Base-by-base conservation (phyloP, 345 rosid species). In the Citrus maxima region DNA sequence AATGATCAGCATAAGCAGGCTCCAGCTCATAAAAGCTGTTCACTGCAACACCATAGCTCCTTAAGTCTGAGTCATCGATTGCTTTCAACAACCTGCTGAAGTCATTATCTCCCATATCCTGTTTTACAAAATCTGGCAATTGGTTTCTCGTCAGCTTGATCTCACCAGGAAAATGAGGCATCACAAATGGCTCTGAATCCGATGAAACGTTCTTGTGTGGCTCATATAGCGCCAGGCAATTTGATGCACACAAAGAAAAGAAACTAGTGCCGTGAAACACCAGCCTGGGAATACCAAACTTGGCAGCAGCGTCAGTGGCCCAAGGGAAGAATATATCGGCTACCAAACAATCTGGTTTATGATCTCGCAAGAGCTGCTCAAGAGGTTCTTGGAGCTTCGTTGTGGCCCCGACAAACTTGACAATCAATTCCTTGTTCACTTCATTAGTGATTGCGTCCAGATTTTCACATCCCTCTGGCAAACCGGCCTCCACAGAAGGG, bases 11-110 rank as follows among this genome's bases (percentile, higher is more conserved):
- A 62, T 87, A 87, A 60, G 49, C 77, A 1, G 79, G 75, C 46
- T 90, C 88, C 6, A 88, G 85, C 69, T 90, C 88, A 40, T 85
- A 88, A 80, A 85, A 88, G 25, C 90, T 87, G 74, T 90, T 84
- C 63, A 87, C 25, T 2, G 87, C 60, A 27, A 81, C 65, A 37
- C 90, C 90, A 30, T 63, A 81, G 66, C 86, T 81, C 69, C 54
- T 85, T 12, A 19, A 8, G 38, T 79, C 81, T 2, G 83, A 67
- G 14, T 87, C 86, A 12, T n/a, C 63, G 7, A 54, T 37, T 12
- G 58, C 55, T 46, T 42, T 38, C 10, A 24, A 0, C 6, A 78
- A 0, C 71, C 69, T 63, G 30, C 37, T 16, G 4, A 60, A 8
- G 4, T 27, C 63, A 7, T 25, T 10, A 4, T 70, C 40, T 37